Percentiles rank a stretch among this genome's conserved stretches.
phyloP scores from a whole-genome alignment of 1,139 yeast genomes.

The Scheffersomyces parashehatae region DNA sequence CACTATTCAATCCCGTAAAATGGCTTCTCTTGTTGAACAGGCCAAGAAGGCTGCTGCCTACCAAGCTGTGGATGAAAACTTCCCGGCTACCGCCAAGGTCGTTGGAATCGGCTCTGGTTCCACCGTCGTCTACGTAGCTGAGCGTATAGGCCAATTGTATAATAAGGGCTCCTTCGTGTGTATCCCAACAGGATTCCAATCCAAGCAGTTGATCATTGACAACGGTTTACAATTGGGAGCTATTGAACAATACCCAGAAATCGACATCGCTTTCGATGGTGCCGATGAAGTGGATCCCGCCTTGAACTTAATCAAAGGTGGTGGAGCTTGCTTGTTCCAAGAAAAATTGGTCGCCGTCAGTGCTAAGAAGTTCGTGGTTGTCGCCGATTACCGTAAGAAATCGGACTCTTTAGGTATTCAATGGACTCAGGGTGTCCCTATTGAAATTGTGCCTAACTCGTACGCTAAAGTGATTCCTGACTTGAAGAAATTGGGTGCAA shows the following conservation, averaged over 20 bases:
- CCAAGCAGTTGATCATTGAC: conserved; percentile 78
- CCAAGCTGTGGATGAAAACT: conserved; percentile 87
- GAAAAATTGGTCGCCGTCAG: conserved; percentile 91
- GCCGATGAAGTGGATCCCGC: conserved; percentile 92
- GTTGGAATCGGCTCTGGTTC: conserved; percentile 97
- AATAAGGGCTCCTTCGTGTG: conserved; percentile 66
- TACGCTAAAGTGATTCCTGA: conserved; percentile 74
- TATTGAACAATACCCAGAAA: conserved; percentile 74
- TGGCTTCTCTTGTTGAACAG: conserved; percentile 45
- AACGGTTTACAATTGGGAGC: conserved; percentile 80
- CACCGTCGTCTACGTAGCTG: conserved; percentile 95
- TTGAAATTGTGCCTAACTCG: conserved; percentile 91
- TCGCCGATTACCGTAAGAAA: conserved; percentile 89
- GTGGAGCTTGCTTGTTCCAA: conserved; percentile 97
- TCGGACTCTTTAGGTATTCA: conserved; percentile 68
- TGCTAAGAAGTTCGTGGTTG: conserved; percentile 75
- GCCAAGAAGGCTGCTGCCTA: conserved; percentile 89
- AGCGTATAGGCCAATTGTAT: conserved; percentile 74
- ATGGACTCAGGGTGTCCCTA: conserved; percentile 93
- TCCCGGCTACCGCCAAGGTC: conserved; percentile 67
- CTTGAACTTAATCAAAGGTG: conserved; percentile 92
- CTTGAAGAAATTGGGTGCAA: conserved; percentile 65
- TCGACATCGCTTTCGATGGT: conserved; percentile 96
- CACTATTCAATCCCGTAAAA: not conserved
- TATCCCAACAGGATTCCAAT: conserved; percentile 96